Evolutionary conservation across 352 stramenopile genomes (phyloP).

Genomic region (Globisporangium takayamanum): DNA sequence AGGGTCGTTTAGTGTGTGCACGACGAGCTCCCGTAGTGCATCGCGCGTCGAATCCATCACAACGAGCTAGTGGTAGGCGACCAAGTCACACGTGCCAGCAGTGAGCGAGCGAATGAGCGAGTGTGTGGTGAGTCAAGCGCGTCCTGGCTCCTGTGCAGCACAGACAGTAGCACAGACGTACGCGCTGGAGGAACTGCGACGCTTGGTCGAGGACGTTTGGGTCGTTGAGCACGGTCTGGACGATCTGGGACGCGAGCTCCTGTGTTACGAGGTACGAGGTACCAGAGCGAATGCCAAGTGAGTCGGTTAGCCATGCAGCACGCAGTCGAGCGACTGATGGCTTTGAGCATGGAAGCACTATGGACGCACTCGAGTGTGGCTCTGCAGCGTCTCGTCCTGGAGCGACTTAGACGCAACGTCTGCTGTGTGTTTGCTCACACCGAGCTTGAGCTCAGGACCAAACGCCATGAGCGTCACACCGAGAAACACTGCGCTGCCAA

Average conservation of each 20-base stretch:
- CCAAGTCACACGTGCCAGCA: conserved; percentile 2
- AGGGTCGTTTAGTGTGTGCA: conserved; percentile 56
- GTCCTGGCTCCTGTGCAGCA: not conserved
- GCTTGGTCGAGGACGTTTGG: conserved; percentile 78
- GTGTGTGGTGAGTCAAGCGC: not conserved
- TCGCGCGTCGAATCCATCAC: conserved; percentile 60
- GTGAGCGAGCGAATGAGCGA: not conserved
- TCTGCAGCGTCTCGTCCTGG: conserved; percentile 76
- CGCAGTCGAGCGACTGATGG: not conserved
- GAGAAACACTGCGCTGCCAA: conserved; percentile 29
- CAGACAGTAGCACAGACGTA: conserved; percentile 11
- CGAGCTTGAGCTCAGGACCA: conserved; percentile 64
- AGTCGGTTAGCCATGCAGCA: not conserved
- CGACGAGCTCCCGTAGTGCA: conserved; percentile 38
- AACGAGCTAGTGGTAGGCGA: conserved; percentile 33
- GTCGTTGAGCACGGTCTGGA: conserved; percentile 84
- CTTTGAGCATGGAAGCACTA: not conserved
- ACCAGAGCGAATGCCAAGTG: not conserved
- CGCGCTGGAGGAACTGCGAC: conserved; percentile 63
- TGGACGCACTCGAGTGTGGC: conserved; percentile 36
- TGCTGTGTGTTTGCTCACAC: conserved; percentile 76
- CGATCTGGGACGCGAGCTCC: conserved; percentile 77
- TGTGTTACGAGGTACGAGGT: not conserved
- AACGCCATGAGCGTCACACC: conserved; percentile 65
- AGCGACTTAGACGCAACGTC: conserved; percentile 77